Evolutionary conservation across 371 early-diverging fungal species (phyloP), one percentile per base, ranked within the genome.

Genomic region (Paramicrosporidium saccamoebae): DNA sequence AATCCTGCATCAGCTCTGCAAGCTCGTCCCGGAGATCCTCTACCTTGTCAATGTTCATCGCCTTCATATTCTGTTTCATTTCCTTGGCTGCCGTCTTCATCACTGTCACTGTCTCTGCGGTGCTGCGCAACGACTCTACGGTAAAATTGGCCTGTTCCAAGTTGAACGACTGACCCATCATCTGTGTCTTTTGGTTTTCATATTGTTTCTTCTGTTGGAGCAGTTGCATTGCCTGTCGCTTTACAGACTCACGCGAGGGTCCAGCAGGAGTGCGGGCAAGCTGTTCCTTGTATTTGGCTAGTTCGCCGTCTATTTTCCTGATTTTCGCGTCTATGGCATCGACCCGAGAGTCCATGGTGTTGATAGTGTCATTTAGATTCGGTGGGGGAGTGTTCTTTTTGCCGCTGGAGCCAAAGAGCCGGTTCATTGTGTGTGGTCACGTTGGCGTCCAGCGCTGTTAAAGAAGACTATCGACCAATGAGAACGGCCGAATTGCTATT

Each of bases 21-120:
- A 88, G 72, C 30, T 90, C 92, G 33, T 88, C 86, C 56, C 84
- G 86, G 28, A 86, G 46, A 38, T 56, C 53, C 74, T 81, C 79
- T 37, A 90, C 77, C 39, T 77, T 72, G 42, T 75, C 77, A 20
- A 86, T 26, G 27, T 78, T 62, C 17, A 90, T 54, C 31, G 66
- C 63, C 45, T 84, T 84, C 44, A 74, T 84, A 39, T 86, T 78
- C 35, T 58, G 55, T 46, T 79, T 81, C 57, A 90, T 48, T 28
- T 69, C 73, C 44, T 75, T 72, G 38, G 73, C 79, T 6, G 81
- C 75, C 0, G 48, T 40, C 40, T 75, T 56, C 92, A 90, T 90
- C 6, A 86, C 86, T 42, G 82, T 72, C 17, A 86, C 59, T 2
- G 82, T 78, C 2, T 65, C 55, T 53, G 75, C 50, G 4, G 82